phyloP scores from a whole-genome alignment of 2,329 filamentous ascomycete genomes.

The Epichloe glyceriae region DNA sequence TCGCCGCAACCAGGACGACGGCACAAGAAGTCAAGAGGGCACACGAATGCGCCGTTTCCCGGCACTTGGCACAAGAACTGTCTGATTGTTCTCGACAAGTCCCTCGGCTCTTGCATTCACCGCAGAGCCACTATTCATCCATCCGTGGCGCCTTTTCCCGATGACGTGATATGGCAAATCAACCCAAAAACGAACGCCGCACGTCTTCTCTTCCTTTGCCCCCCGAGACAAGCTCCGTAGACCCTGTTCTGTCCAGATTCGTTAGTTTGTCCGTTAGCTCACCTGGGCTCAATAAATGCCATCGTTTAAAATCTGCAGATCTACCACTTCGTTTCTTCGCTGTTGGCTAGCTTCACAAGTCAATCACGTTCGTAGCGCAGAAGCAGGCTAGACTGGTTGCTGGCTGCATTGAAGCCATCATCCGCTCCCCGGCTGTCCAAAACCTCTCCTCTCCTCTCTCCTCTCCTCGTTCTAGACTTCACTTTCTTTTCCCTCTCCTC shows the following conservation, averaged over 20 bases:
- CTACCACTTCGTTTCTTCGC: background rate
- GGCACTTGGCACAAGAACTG: background rate
- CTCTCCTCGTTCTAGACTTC: background rate
- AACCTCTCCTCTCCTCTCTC: background rate
- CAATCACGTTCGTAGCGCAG: background rate
- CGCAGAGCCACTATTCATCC: background rate
- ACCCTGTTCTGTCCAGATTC: background rate
- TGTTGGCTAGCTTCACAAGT: background rate
- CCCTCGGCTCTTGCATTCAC: background rate
- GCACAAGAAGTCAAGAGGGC: background rate
- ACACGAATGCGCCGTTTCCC: background rate
- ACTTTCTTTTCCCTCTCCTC: background rate
- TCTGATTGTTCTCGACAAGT: background rate
- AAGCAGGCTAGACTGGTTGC: background rate
- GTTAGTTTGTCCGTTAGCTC: background rate
- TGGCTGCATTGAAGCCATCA: background rate
- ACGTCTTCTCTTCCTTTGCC: background rate
- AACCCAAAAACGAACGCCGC: background rate
- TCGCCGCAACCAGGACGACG: background rate
- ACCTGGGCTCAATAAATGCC: background rate
- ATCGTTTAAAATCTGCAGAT: background rate
- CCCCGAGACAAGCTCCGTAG: background rate
- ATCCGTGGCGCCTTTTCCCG: background rate
- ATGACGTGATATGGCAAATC: conserved; percentile 3
- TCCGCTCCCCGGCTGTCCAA: background rate